phyloP scores from a whole-genome alignment of 495 filamentous ascomycete species.

The Tetracladium marchalianum region DNA sequence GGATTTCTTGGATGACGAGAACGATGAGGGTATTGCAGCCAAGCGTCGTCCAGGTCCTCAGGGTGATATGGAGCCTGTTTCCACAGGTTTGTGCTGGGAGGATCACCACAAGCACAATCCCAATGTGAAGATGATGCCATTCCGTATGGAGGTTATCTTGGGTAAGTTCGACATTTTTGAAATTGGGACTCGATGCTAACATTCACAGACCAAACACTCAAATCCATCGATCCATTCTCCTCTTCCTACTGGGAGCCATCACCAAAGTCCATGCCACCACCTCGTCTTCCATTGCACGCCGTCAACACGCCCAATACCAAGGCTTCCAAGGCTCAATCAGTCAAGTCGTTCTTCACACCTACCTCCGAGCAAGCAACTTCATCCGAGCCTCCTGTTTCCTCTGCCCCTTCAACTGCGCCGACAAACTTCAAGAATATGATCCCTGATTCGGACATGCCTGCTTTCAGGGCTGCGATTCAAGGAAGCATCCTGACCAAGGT shows the following conservation, averaged over 20 bases:
- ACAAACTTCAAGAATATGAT: conserved; percentile 36
- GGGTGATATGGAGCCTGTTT: conserved; percentile 66
- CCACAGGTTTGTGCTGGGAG: conserved; percentile 76
- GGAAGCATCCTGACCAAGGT: conserved; percentile 54
- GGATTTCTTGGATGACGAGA: conserved; percentile 68
- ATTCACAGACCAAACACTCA: conserved; percentile 25
- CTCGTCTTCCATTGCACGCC: conserved; percentile 26
- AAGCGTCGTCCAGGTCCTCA: conserved; percentile 31
- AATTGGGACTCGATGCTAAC: conserved; percentile 5
- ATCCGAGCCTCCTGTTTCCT: conserved; percentile 19
- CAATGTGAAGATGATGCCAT: conserved; percentile 36
- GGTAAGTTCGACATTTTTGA: conserved; percentile 35
- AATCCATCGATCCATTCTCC: conserved; percentile 79
- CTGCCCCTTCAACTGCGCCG: not conserved
- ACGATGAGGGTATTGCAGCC: conserved; percentile 33
- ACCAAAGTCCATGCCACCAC: conserved; percentile 24
- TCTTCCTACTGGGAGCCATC: conserved; percentile 63
- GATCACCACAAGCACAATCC: conserved; percentile 33
- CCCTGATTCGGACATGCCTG: conserved; percentile 51
- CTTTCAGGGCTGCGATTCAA: conserved; percentile 37
- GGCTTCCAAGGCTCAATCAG: not conserved
- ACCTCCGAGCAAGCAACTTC: not conserved
- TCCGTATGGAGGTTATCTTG: conserved; percentile 63
- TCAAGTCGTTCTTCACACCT: conserved; percentile 9
- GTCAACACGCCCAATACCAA: conserved; percentile 15